These are phyloP conservation scores for Yamadazyma endophytica DNA, from an alignment of 805 yeast species.

Conservation along the genomic window DNA sequence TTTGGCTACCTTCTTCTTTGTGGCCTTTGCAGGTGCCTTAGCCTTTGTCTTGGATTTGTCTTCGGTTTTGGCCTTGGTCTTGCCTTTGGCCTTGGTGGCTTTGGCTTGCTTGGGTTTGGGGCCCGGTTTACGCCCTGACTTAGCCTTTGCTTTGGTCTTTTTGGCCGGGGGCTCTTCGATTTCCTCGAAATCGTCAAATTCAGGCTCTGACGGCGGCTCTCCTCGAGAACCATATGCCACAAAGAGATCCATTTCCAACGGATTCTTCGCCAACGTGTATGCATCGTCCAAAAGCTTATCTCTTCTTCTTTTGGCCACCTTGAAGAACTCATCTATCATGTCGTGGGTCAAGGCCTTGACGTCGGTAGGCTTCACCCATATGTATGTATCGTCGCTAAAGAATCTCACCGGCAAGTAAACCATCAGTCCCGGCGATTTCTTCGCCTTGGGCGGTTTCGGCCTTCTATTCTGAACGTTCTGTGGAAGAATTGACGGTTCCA, in stretches of 20 bases:
- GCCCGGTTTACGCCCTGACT: slow-evolving; percentile 3
- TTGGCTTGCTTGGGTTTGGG: slow-evolving; percentile 1
- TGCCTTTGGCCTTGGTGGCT: slow-evolving; percentile 2
- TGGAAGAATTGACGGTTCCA: slow-evolving; percentile 59
- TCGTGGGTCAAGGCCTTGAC: slow-evolving; percentile 42
- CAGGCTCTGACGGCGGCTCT: slow-evolving; percentile 42
- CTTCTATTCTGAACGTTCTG: slow-evolving; percentile 45
- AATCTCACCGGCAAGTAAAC: slow-evolving; percentile 53
- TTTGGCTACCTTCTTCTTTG: slow-evolving; percentile 10
- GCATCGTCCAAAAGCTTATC: slow-evolving; percentile 47
- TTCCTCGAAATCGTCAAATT: slow-evolving; percentile 14
- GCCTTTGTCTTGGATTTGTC: not conserved
- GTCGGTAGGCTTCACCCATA: slow-evolving; percentile 58
- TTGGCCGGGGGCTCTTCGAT: slow-evolving; percentile 11
- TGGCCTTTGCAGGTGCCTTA: slow-evolving; percentile 3
- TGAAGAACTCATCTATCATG: slow-evolving; percentile 37
- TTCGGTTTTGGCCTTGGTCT: slow-evolving; percentile 6
- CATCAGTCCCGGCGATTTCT: slow-evolving; percentile 10
- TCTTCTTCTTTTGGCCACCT: slow-evolving; percentile 25
- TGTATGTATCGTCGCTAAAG: slow-evolving; percentile 67
- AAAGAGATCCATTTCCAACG: slow-evolving; percentile 40
- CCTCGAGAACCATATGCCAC: slow-evolving; percentile 38
- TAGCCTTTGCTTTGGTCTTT: slow-evolving; percentile 7
- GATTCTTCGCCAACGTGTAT: slow-evolving; percentile 47
- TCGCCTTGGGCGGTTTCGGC: slow-evolving; percentile 40